Base-by-base conservation (phyloP, 1,284 basidiomycete species). In the Ceratobasidium sp. region DNA sequence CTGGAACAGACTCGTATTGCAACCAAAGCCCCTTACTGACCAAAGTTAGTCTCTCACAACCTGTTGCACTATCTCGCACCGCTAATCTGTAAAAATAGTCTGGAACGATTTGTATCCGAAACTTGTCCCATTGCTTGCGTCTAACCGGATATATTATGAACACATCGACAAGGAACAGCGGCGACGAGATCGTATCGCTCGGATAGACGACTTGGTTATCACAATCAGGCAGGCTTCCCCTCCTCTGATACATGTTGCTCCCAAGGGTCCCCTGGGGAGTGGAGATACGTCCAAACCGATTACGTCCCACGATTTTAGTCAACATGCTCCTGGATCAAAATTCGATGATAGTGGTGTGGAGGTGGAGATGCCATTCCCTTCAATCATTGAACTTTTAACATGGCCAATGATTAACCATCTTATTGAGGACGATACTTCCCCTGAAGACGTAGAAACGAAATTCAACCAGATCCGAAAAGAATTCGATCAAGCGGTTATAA, bases 21-120 rank as follows among this genome's bases (percentile, higher is more conserved):
- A 77, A 46, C 72, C 78, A 1, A 53, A 39, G n/a, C 56, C 56
- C 18, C 58, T 80, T n/a, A 79, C 71, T 15, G 67, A 69, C 23
- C 49, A 39, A 18, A 78, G 79, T 78, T 28, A 56, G 67, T 44
- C 3, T 1, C 6, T 18, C 26, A 2, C 5, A 5, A 33, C 18
- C 49, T 23, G 15, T 10, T 44, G 44, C 39, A 26, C 18, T 6
- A 28, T 23, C 26, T 12, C 23, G 13, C 28, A 39, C 28, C 18
- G 33, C 60, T 61, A 18, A 28, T 39, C 40, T 23, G 46, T 12
- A 12, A 7, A 7, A 7, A 20, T 33, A 73, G 78, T 46, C n/a
- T 79, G 78, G 78, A 42, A 44, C 2, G 46, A 60, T 18, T 46
- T 79, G 2, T 42, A 56, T 9, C 72, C 78, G 2, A 69, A 51